Evolutionary conservation across 164 flowering plant species (phyloP).

Genomic region (Paratinospora sagittata): DNA sequence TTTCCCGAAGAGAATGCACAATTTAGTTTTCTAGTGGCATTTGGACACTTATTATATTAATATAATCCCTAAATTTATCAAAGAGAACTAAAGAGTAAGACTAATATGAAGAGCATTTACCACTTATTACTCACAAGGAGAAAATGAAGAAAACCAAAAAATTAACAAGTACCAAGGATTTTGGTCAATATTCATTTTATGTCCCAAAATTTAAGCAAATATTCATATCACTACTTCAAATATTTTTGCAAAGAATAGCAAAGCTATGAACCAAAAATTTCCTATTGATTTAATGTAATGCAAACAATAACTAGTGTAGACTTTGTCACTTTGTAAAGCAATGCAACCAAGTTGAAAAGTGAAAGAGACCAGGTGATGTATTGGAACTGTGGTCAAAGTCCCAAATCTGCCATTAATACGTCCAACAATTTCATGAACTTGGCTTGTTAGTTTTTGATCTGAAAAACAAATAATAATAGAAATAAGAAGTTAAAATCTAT

Average conservation of each 20-base stretch:
- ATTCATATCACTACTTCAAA: neutral
- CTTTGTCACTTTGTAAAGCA: neutral
- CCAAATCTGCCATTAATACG: constrained; percentile 98
- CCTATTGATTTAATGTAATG: neutral
- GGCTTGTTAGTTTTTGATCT: constrained; percentile 96
- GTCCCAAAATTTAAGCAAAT: neutral
- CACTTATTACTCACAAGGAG: neutral
- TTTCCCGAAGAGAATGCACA: too few relatives aligned
- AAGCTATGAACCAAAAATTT: neutral
- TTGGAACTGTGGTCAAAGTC: constrained; percentile 83
- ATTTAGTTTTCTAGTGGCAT: too few relatives aligned
- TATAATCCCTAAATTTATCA: too few relatives aligned
- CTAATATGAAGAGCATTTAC: neutral
- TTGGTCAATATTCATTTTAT: neutral
- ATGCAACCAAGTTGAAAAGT: neutral
- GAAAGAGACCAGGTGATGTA: constrained; percentile 81
- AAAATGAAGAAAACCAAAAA: neutral
- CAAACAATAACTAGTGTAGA: neutral
- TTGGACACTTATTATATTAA: too few relatives aligned
- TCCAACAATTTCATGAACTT: constrained; percentile 98
- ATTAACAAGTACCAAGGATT: neutral
- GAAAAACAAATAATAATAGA: constrained; percentile 6
- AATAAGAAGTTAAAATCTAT: neutral
- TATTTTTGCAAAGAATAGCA: neutral
- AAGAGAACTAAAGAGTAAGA: too few relatives aligned